These are phyloP conservation scores for Manihot esculenta DNA, from an alignment of 441 rosid genomes.

Conservation along the genomic window DNA sequence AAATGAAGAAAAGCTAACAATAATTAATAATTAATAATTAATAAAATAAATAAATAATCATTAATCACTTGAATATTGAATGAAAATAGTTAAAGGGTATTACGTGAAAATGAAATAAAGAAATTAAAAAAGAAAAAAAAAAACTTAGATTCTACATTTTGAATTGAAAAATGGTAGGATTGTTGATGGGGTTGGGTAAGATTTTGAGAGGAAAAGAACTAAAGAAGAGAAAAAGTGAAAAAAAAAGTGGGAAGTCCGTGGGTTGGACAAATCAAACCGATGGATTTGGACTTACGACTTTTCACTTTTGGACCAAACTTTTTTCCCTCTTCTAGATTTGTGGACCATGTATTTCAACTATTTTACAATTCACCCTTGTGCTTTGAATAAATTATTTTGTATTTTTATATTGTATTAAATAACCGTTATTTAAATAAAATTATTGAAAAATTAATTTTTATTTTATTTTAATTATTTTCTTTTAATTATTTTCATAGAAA, in stretches of 20 bases:
- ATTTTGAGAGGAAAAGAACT: constrained; percentile 3
- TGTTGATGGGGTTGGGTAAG: no score
- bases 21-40: no score
- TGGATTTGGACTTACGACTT: neutral
- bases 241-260: constrained; percentile 47
- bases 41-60: no score
- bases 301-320: no score
- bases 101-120: neutral
- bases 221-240: constrained; percentile 19
- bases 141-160: neutral
- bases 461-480: no score
- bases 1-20: no score
- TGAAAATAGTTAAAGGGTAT: neutral
- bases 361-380: neutral
- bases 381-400: neutral
- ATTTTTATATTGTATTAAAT: no score
- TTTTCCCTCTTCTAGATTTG: neutral
- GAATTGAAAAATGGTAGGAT: constrained; percentile 11
- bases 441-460: no score
- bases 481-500: no score
- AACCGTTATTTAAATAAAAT: no score
- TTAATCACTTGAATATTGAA: no score
- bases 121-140: neutral
- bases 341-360: neutral
- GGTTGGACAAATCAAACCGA: constrained; percentile 5